Evolutionary conservation across 192 early-diverging fungal species (phyloP), one percentile per base, ranked within the genome.

Genomic region (Backusella sp.): DNA sequence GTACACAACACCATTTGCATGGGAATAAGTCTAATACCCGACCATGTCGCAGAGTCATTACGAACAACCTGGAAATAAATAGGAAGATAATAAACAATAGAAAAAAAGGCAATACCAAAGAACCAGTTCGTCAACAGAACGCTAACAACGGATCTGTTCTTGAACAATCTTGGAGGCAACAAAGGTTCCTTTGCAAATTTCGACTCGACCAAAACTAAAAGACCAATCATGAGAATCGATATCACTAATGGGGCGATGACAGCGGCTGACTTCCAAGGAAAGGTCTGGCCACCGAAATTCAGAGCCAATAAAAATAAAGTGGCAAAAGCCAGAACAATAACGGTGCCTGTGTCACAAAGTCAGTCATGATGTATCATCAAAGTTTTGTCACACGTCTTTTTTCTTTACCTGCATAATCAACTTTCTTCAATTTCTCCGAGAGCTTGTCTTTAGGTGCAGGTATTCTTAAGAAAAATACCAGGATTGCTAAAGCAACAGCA

Each of bases 281-380:
- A 86, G 36, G 80, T 85, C 4, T 83, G 79, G 14, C 91, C 91
- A 49, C 91, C 91, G 84, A 88, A 92, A 36, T 90, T 86, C 66
- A 92, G 84, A 28, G 94, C 78, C 0, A 94, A 86, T 37, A 92
- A 78, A 15, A 90, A 84, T 32, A 95, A 76, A 35, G 84, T 79
- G 6, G 86, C 79, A 44, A 89, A 74, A 9, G 83, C 82, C 9
- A 86, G 68, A 2, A 89, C 80, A 35, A 88, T 78, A 75, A 76
- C 7, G 7, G 76, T 84, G 19, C 77, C 79, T 68, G 56, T 62
- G 56, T 62, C 26, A 62, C 56, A 62, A 26, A 62, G 26, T 62
- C 21, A 62, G 56, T 62, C 56, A 62, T 62, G 37, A 53, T 36
- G 44, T 75, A 56, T 34, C 21, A 49, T 32, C 17, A n/a, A 36